Base-by-base conservation (phyloP, 345 rosid species). In the Odontarrhena argentea region DNA sequence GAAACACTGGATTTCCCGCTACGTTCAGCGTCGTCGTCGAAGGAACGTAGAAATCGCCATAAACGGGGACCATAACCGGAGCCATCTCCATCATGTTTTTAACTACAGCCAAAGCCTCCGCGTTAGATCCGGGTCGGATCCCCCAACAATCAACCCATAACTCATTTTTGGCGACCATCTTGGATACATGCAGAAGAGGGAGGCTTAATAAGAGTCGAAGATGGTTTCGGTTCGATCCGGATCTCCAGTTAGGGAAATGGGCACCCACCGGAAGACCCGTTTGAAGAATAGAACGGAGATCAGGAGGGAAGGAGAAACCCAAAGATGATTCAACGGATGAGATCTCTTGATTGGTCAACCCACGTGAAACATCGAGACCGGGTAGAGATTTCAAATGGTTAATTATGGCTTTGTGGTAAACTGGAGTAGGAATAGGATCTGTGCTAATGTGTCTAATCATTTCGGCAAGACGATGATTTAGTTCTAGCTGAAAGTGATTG, bases 141-240 rank as follows among this genome's bases (percentile, higher is more conserved):
- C 95, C 92, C 98, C 96, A 92, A 1, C 87, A 80, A 53, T 70
- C 70, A n/a, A 82, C 83, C 98, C 96, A 89, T 77, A 84, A 87
- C 58, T 71, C 76, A 68, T 81, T 67, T 8, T 60, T 67, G 2
- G 71, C 67, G 44, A 89, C 68, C 60, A 75, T 73, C 48, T 81
- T 85, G 7, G 81, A 80, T 12, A 92, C 57, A 51, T 78, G 79
- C 45, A 76, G 61, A 7, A 72, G 9, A 4, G 96, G 91, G 37
- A 89, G 89, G 63, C 59, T 73, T 45, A 82, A 46, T 32, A 90
- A 79, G 52, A 81, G 24, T 25, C 63, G 79, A 56, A 89, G 89
- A 60, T 38, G 83, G 42, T 44, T 51, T 26, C 84, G 88, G 5
- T 49, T 81, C 22, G 85, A 88, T 1, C 91, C 82, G 44, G 91